These are phyloP conservation scores for Coemansia sp. DNA, from an alignment of 192 early-diverging fungal species.

Conservation along the genomic window DNA sequence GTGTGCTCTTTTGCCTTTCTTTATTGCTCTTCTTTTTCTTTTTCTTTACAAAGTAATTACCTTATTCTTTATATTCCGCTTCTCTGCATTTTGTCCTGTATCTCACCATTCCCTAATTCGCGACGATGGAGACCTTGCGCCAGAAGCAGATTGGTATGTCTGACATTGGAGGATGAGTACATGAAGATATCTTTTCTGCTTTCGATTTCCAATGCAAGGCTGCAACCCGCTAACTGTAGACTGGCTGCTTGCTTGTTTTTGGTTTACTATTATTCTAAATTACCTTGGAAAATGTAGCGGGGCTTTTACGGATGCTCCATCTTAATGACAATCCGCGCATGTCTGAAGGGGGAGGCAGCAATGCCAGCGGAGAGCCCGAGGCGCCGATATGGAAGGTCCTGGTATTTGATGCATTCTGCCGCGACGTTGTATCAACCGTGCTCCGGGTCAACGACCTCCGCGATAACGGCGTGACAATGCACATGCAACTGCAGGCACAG, in stretches of 20 bases:
- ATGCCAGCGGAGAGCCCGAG: slow-evolving; percentile 10
- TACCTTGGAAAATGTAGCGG: slow-evolving; percentile 56
- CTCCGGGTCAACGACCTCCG: slow-evolving; percentile 94
- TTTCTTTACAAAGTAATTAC: background rate
- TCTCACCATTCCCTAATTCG: background rate
- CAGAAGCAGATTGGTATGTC: slow-evolving; percentile 66
- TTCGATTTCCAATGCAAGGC: background rate
- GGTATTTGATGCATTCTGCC: slow-evolving; percentile 89
- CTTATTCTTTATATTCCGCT: background rate
- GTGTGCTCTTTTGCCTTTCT: background rate
- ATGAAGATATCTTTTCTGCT: no score
- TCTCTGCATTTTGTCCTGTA: slow-evolving; percentile 2
- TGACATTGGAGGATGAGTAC: no score
- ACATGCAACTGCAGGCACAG: slow-evolving; percentile 86
- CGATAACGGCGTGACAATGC: slow-evolving; percentile 94
- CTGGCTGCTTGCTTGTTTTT: background rate
- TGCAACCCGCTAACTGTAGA: background rate
- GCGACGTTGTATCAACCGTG: slow-evolving; percentile 95
- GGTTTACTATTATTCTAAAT: background rate
- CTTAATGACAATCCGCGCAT: slow-evolving; percentile 65
- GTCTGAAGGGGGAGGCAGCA: slow-evolving; percentile 19
- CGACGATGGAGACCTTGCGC: slow-evolving; percentile 49
- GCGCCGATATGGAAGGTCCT: slow-evolving; percentile 93
- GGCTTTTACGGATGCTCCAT: slow-evolving; percentile 82
- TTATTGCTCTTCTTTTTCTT: slow-evolving; percentile 1